These are phyloP conservation scores for Raphanus sativus DNA, from an alignment of 345 rosid genomes.

Conservation along the genomic window DNA sequence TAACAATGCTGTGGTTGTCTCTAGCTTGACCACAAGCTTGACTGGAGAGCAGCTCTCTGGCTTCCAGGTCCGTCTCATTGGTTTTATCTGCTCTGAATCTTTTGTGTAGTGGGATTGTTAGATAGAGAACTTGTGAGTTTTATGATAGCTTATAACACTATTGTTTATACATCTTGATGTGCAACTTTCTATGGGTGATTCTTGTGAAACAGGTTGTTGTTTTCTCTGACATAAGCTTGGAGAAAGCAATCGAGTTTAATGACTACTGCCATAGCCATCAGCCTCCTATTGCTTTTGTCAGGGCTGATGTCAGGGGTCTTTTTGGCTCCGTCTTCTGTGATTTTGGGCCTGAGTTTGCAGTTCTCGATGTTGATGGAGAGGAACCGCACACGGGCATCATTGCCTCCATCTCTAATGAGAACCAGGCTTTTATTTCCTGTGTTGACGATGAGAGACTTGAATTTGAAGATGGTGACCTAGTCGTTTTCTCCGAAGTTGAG, in stretches of 20 bases:
- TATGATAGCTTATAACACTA: neutral
- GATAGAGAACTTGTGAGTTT: neutral
- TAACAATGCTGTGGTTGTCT: slow-evolving; percentile 77
- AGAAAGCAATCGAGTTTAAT: slow-evolving; percentile 70
- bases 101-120: neutral
- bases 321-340: slow-evolving; percentile 96
- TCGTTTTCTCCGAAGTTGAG: slow-evolving; percentile 91
- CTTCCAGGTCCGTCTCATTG: slow-evolving; percentile 63
- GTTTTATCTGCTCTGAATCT: neutral
- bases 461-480: slow-evolving; percentile 94
- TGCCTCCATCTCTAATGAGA: slow-evolving; percentile 91
- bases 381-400: slow-evolving; percentile 94
- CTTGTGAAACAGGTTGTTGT: neutral
- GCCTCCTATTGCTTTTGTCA: slow-evolving; percentile 85
- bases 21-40: slow-evolving; percentile 67
- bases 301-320: slow-evolving; percentile 90
- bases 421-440: slow-evolving; percentile 81
- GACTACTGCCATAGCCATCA: slow-evolving; percentile 84
- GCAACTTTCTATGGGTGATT: neutral
- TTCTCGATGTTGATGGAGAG: slow-evolving; percentile 91
- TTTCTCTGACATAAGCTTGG: neutral
- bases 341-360: slow-evolving; percentile 90
- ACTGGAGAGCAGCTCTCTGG: slow-evolving; percentile 74
- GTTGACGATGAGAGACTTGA: slow-evolving; percentile 97
- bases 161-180: neutral